These are phyloP conservation scores for Knufia fluminis DNA, from an alignment of 2,329 filamentous ascomycete species.

Conservation along the genomic window DNA sequence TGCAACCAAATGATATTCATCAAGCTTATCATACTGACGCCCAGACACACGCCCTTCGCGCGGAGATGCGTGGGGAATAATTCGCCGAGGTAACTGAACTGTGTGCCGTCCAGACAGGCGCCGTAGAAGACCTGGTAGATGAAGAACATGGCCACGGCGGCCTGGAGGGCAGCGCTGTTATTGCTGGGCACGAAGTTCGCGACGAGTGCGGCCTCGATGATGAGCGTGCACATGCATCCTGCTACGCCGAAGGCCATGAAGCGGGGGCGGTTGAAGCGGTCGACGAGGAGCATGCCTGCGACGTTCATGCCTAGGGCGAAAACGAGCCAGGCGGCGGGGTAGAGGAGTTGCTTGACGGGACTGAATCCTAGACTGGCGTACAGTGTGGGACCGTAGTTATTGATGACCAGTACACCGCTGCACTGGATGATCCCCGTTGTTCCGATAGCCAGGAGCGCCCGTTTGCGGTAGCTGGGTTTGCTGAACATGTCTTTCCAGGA, in stretches of 20 bases:
- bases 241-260: slow-evolving; percentile 28
- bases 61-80: slow-evolving; percentile 37
- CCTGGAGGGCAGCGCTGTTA: slow-evolving; percentile 27
- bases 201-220: slow-evolving; percentile 31
- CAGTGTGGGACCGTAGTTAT: slow-evolving; percentile 37
- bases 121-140: slow-evolving; percentile 33
- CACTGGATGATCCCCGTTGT: slow-evolving; percentile 21
- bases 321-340: slow-evolving; percentile 15
- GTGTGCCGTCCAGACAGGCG: slow-evolving; percentile 10
- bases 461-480: slow-evolving; percentile 18
- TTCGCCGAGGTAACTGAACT: slow-evolving; percentile 26
- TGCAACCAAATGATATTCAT: slow-evolving; percentile 32
- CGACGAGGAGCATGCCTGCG: slow-evolving; percentile 13
- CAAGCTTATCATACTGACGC: slow-evolving; percentile 29
- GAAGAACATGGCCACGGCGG: slow-evolving; percentile 34
- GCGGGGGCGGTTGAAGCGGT: slow-evolving; percentile 16
- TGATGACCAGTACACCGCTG: slow-evolving; percentile 40
- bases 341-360: slow-evolving; percentile 23
- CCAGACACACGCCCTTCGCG: slow-evolving; percentile 24
- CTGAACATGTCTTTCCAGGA: slow-evolving; percentile 16
- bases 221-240: slow-evolving; percentile 33
- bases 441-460: slow-evolving; percentile 14
- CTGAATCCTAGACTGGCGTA: slow-evolving; percentile 38
- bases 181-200: slow-evolving; percentile 29
- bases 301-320: slow-evolving; percentile 12